Conservation (phyloP, 2,329 filamentous ascomycete species). For the Colletotrichum limetticola region DNA sequence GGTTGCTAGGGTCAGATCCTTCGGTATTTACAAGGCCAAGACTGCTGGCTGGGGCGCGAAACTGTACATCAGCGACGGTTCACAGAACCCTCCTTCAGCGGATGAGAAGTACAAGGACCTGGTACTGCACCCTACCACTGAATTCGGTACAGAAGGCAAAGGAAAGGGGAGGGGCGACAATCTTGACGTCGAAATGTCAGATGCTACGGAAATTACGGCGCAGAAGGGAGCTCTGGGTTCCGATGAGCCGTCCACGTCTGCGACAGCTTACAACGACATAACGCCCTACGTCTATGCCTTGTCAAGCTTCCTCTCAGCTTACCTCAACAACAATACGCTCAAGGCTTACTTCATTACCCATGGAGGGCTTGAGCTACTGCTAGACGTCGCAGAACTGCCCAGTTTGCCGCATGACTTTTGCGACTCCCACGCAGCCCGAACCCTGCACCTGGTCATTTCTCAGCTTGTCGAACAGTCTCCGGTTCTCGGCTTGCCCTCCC, state of each 20-base stretch:
- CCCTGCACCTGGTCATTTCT: constrained; percentile 79
- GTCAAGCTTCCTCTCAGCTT: constrained; percentile 78
- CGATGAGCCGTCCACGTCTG: constrained; percentile 40
- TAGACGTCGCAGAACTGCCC: constrained; percentile 86
- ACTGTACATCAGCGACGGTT: constrained; percentile 71
- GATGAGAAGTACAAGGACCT: constrained; percentile 51
- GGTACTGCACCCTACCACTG: constrained; percentile 31
- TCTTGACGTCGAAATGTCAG: constrained; percentile 74
- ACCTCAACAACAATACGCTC: constrained; percentile 79
- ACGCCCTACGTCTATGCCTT: constrained; percentile 80
- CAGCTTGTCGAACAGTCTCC: constrained; percentile 84
- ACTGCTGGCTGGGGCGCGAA: constrained; percentile 81
- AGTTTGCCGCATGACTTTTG: constrained; percentile 81
- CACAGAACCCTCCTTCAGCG: constrained; percentile 69
- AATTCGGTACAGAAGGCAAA: constrained; percentile 51
- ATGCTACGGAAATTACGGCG: constrained; percentile 51
- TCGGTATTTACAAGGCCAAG: constrained; percentile 77
- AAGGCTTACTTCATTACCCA: constrained; percentile 80
- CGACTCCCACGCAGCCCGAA: constrained; percentile 73
- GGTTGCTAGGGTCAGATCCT: constrained; percentile 81
- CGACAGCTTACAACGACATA: constrained; percentile 52
- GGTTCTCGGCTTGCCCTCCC: constrained; percentile 81
- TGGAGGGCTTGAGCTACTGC: constrained; percentile 83
- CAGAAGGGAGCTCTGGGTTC: constrained; percentile 30
- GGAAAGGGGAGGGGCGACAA: constrained; percentile 48